Evolutionary conservation across 306 rosid genomes (phyloP).

Genomic region (Chamaecrista fasciculata): DNA sequence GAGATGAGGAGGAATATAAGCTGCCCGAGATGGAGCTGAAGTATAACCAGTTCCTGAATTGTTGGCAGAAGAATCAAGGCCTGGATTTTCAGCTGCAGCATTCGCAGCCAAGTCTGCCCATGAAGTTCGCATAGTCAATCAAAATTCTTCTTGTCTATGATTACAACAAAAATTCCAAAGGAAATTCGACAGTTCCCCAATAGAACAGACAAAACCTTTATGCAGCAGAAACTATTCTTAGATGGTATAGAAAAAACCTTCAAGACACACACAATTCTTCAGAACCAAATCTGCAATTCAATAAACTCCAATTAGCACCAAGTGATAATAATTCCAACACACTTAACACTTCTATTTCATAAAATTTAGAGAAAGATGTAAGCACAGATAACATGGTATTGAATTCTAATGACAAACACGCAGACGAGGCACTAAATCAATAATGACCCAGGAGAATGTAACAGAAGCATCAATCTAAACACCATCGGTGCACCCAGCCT

Average conservation of each 20-base stretch:
- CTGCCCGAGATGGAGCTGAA: conserved; percentile 36
- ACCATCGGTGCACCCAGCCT: not conserved
- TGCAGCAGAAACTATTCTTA: conserved; percentile 1
- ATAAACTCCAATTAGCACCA: conserved; percentile 10
- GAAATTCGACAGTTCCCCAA: not conserved
- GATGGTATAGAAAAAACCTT: conserved; percentile 1
- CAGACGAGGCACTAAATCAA: not conserved
- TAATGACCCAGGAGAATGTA: not conserved
- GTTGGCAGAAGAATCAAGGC: conserved; percentile 44
- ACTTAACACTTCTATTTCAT: not conserved
- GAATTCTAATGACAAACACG: not conserved
- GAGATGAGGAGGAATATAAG: conserved; percentile 68
- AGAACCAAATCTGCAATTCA: conserved; percentile 15
- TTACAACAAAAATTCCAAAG: conserved; percentile 5
- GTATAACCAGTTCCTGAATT: conserved; percentile 31
- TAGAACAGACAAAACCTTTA: not conserved
- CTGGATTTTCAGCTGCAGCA: conserved; percentile 58
- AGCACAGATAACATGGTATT: not conserved
- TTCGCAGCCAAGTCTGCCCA: conserved; percentile 80
- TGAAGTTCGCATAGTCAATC: conserved; percentile 60
- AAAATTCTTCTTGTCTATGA: conserved; percentile 29
- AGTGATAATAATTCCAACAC: not conserved
- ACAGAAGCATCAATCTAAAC: not conserved
- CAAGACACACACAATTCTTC: conserved; percentile 1
- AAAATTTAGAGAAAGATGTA: not conserved